A percentile compares a stretch with the other conserved stretches of the same genome.
Conservation (phyloP, 345 rosid genomes). For the Firmiana major region DNA sequence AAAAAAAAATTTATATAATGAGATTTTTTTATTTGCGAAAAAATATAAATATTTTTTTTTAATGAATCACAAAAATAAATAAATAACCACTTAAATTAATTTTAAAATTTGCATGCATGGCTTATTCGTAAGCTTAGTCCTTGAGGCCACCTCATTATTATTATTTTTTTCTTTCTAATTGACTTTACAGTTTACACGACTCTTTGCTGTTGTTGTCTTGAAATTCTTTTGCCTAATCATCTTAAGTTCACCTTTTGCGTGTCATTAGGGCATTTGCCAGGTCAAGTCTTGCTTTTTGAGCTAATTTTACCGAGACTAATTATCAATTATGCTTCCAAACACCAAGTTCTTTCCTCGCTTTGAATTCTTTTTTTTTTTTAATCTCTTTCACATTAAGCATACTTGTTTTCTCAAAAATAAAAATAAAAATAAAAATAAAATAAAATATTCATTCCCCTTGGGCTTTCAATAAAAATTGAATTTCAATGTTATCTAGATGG, state of each 20-base stretch:
- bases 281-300: neutral
- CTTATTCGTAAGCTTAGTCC: neutral
- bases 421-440: neutral
- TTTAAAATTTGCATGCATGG: conserved; percentile 19
- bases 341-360: neutral
- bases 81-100: too few species aligned
- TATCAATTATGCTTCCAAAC: too few species aligned
- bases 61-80: too few species aligned
- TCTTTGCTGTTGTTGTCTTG: neutral
- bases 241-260: neutral
- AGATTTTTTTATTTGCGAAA: too few species aligned
- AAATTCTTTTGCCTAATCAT: neutral
- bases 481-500: too few species aligned
- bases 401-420: neutral
- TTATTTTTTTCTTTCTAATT: neutral
- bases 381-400: neutral
- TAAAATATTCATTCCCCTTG: too few species aligned
- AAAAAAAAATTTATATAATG: too few species aligned
- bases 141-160: neutral
- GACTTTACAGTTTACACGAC: neutral
- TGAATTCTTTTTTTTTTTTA: neutral
- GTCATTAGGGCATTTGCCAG: neutral
- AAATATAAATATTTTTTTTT: too few species aligned
- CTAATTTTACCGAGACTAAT: neutral
- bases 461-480: neutral